Evolutionary conservation across 495 filamentous ascomycete species (phyloP).

Genomic region (Hypoxylon lienhwacheense): DNA sequence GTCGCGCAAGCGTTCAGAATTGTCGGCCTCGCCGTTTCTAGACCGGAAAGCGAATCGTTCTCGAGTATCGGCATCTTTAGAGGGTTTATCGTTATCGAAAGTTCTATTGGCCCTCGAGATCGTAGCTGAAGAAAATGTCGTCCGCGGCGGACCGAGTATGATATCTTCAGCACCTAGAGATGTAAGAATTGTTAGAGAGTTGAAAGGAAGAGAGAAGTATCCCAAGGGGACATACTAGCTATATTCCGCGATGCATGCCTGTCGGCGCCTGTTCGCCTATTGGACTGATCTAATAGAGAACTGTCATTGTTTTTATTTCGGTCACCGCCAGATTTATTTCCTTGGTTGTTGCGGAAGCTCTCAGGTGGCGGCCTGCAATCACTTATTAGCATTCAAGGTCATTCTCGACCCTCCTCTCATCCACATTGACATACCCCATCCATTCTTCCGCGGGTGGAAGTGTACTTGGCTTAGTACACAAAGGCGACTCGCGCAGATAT

Average conservation of each 20-base stretch:
- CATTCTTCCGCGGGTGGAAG: slow-evolving; percentile 93
- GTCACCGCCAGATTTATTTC: slow-evolving; percentile 45
- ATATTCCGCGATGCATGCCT: slow-evolving; percentile 63
- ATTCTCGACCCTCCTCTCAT: not conserved
- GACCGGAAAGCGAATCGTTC: slow-evolving; percentile 68
- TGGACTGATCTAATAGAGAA: slow-evolving; percentile 49
- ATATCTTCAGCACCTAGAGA: slow-evolving; percentile 71
- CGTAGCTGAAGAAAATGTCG: slow-evolving; percentile 81
- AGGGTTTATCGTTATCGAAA: slow-evolving; percentile 54
- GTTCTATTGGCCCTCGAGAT: slow-evolving; percentile 55
- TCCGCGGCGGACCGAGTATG: slow-evolving; percentile 85
- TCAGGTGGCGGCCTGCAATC: slow-evolving; percentile 47
- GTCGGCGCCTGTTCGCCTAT: slow-evolving; percentile 62
- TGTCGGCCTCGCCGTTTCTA: slow-evolving; percentile 69
- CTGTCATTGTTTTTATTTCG: slow-evolving; percentile 47
- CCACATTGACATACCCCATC: slow-evolving; percentile 79
- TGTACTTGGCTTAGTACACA: slow-evolving; percentile 76
- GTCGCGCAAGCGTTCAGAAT: slow-evolving; percentile 47
- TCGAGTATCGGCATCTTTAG: slow-evolving; percentile 55
- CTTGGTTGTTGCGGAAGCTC: slow-evolving; percentile 44
- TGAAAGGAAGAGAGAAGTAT: slow-evolving; percentile 16
- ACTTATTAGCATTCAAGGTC: slow-evolving; percentile 24
- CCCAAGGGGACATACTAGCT: slow-evolving; percentile 46
- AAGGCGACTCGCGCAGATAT: slow-evolving; percentile 75
- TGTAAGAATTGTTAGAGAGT: slow-evolving; percentile 15